Conservation (phyloP, 179 eudicot genomes). For the Silene noctiflora region DNA sequence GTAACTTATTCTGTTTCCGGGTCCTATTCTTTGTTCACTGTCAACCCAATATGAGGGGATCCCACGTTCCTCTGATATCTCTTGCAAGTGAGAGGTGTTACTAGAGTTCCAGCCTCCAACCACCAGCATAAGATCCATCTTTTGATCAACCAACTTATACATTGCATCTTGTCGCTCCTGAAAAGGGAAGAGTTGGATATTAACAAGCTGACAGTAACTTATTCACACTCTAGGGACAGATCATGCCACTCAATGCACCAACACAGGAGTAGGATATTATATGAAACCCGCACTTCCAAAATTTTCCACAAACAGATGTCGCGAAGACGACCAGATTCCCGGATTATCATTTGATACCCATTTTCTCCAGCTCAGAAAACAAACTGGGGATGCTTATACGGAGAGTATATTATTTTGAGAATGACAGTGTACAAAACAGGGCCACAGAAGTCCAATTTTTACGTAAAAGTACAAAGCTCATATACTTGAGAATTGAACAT, state of each 20-base stretch:
- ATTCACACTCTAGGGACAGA: neutral
- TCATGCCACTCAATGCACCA: neutral
- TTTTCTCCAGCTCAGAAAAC: no score
- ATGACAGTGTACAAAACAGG: neutral
- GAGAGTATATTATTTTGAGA: neutral
- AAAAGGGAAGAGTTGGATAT: conserved; percentile 9
- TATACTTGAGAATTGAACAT: neutral
- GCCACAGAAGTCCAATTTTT: neutral
- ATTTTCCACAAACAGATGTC: neutral
- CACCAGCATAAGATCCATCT: conserved; percentile 78
- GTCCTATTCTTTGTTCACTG: conserved; percentile 80
- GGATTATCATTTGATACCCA: no score
- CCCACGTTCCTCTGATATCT: conserved; percentile 87
- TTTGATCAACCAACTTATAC: conserved; percentile 83
- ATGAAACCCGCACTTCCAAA: neutral
- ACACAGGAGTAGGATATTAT: neutral
- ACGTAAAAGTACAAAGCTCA: neutral
- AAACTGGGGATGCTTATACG: neutral
- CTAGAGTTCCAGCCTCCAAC: conserved; percentile 98
- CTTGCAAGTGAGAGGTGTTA: conserved; percentile 98
- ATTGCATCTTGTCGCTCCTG: conserved; percentile 99
- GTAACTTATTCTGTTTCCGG: conserved; percentile 78
- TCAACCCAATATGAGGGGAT: conserved; percentile 98
- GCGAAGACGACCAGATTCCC: neutral
- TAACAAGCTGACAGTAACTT: neutral